phyloP scores from a whole-genome alignment of 1,284 basidiomycete species.

The Austropuccinia psidii region DNA sequence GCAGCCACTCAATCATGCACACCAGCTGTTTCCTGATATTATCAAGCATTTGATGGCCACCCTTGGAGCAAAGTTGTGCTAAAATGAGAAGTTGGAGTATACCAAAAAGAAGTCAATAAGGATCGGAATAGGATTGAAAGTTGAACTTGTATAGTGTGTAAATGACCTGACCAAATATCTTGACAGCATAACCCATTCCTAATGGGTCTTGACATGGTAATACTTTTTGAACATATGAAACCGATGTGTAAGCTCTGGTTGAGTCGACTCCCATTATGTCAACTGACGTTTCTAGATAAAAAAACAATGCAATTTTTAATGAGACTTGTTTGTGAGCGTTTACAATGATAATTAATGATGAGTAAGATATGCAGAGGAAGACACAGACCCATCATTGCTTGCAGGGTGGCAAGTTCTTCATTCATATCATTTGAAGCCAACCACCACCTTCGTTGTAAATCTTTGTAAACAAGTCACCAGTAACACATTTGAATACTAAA shows the following conservation, averaged over 20 bases:
- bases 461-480: slow-evolving; percentile 36
- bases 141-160: not conserved
- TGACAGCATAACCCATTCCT: slow-evolving; percentile 46
- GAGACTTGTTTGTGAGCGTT: too few relatives aligned
- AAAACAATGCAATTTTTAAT: too few relatives aligned
- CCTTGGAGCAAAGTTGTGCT: slow-evolving; percentile 44
- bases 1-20: slow-evolving; percentile 46
- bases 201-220: slow-evolving; percentile 45
- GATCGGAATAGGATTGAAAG: not conserved
- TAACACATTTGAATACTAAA: slow-evolving; percentile 26
- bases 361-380: not conserved
- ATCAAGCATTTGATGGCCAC: slow-evolving; percentile 44
- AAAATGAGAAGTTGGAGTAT: not conserved
- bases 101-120: not conserved
- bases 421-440: slow-evolving; percentile 36
- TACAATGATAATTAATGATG: not conserved
- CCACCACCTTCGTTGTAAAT: slow-evolving; percentile 37
- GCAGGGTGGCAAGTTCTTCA: slow-evolving; percentile 36
- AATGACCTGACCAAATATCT: slow-evolving; percentile 42
- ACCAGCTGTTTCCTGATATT: slow-evolving; percentile 46
- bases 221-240: slow-evolving; percentile 44
- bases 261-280: slow-evolving; percentile 41
- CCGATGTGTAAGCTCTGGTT: slow-evolving; percentile 44
- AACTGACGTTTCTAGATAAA: slow-evolving; percentile 18
- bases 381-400: slow-evolving; percentile 33